phyloP scores from a whole-genome alignment of 345 rosid species.

The Noccaea caerulescens region DNA sequence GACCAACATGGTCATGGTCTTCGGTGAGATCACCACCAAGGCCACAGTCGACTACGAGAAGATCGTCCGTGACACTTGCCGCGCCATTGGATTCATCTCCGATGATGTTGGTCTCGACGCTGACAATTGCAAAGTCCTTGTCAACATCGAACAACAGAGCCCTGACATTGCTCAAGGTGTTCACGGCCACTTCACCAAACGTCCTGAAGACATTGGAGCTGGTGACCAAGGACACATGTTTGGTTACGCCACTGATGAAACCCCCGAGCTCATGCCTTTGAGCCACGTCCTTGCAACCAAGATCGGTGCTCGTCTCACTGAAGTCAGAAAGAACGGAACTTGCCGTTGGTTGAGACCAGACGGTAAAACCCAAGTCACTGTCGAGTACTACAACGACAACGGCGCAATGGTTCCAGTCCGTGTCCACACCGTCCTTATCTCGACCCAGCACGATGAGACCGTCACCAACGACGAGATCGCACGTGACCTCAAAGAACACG shows the following conservation, averaged over 20 bases:
- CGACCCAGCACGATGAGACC: slow-evolving; percentile 49
- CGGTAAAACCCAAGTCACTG: slow-evolving; percentile 50
- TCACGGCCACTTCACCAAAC: slow-evolving; percentile 49
- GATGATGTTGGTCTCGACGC: slow-evolving; percentile 52
- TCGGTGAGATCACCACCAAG: slow-evolving; percentile 50
- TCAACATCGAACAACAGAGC: slow-evolving; percentile 66
- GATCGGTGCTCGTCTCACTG: slow-evolving; percentile 47
- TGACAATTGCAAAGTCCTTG: slow-evolving; percentile 48
- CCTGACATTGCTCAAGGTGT: slow-evolving; percentile 61
- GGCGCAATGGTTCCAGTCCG: slow-evolving; percentile 50
- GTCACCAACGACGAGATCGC: slow-evolving; percentile 53
- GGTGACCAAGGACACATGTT: slow-evolving; percentile 51
- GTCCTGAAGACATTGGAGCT: slow-evolving; percentile 49
- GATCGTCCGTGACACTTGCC: slow-evolving; percentile 52
- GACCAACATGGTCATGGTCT: slow-evolving; percentile 50
- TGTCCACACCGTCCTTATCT: slow-evolving; percentile 48
- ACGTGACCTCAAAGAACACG: slow-evolving; percentile 48
- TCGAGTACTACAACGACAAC: slow-evolving; percentile 47
- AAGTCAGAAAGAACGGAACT: slow-evolving; percentile 49
- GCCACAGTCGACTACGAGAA: slow-evolving; percentile 47
- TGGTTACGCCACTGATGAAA: slow-evolving; percentile 47
- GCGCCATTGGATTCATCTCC: slow-evolving; percentile 45
- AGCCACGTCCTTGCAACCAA: slow-evolving; percentile 49
- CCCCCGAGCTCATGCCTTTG: slow-evolving; percentile 50
- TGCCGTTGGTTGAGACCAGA: slow-evolving; percentile 50